Base-by-base conservation (phyloP, 208 protist genomes). In the Trypanosoma rangeli region DNA sequence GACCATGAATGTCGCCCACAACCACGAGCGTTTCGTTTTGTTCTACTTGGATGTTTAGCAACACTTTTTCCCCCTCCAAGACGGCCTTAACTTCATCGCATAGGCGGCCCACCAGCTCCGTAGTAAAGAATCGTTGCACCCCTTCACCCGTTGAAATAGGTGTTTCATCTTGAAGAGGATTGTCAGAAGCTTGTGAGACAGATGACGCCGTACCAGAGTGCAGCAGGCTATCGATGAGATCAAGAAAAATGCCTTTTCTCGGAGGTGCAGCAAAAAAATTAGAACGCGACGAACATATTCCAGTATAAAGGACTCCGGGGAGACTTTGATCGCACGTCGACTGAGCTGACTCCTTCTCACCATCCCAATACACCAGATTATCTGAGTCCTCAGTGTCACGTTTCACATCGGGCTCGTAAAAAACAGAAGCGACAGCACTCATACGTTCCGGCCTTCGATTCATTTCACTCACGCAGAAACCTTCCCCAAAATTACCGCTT, bases 1-100 rank as follows among this genome's bases (percentile, higher is more conserved):
- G 81, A 29, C 90, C 90, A 68, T 94, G 87, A 55, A 94, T 84
- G 64, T 95, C 87, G 31, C 90, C 90, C 29, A 91, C 87, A 20
- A 95, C 86, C 57, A 95, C 75, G n/a, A 91, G 74, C 26, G 70
- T 79, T 62, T 91, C 83, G 35, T 75, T 58, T 56, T 48, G 52
- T 2, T 33, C 12, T 16, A 88, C 73, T 13, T 76, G 35, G 8
- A 91, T 53, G 16, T 82, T 61, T 55, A 88, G 64, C 55, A 91
- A 53, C 9, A 68, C 37, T 15, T 73, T 70, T 72, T 88, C 83
- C 22, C 39, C 44, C 54, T 42, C 68, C 28, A 88, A 70, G 42
- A 86, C 74, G 44, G 59, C 24, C 46, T 70, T 78, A 0, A 70
- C 82, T 9, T 74, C 80, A 29, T 81, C 61, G 64, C 80, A 86